Percentiles rank a stretch among this genome's conserved stretches.
Conservation (phyloP, 2,329 filamentous ascomycete species). For the Claviceps pusilla region DNA sequence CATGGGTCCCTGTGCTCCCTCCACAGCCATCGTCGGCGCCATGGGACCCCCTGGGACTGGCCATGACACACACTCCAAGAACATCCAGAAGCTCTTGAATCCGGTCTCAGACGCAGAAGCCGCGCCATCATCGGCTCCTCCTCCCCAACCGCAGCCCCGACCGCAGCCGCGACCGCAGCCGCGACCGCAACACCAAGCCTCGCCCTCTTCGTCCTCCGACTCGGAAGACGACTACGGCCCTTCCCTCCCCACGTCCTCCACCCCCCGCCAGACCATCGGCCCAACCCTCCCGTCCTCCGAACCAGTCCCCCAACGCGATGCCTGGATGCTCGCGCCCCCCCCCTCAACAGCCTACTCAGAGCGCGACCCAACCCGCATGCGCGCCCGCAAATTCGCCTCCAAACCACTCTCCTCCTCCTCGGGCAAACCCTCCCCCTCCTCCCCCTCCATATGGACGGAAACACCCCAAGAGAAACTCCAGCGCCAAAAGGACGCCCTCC, state of each 20-base stretch:
- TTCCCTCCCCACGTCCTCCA: conserved; percentile 34
- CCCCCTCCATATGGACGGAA: conserved; percentile 74
- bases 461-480: conserved; percentile 77
- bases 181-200: conserved; percentile 19
- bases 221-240: conserved; percentile 40
- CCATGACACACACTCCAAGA: not conserved
- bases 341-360: conserved; percentile 37
- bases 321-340: conserved; percentile 64
- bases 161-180: conserved; percentile 12
- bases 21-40: conserved; percentile 6
- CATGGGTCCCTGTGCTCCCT: conserved; percentile 20
- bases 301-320: conserved; percentile 52
- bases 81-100: conserved; percentile 8
- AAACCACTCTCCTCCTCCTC: conserved; percentile 20
- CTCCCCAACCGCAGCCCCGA: conserved; percentile 17
- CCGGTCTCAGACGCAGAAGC: not conserved
- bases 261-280: conserved; percentile 29
- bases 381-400: conserved; percentile 69
- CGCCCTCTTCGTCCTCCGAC: conserved; percentile 26
- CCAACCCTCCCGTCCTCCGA: conserved; percentile 21
- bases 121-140: not conserved
- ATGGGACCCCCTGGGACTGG: not conserved
- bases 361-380: conserved; percentile 71
- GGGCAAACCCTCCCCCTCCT: conserved; percentile 15
- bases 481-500: conserved; percentile 64